phyloP scores from a whole-genome alignment of 1,284 basidiomycete genomes.

The Microbotryum saponariae region DNA sequence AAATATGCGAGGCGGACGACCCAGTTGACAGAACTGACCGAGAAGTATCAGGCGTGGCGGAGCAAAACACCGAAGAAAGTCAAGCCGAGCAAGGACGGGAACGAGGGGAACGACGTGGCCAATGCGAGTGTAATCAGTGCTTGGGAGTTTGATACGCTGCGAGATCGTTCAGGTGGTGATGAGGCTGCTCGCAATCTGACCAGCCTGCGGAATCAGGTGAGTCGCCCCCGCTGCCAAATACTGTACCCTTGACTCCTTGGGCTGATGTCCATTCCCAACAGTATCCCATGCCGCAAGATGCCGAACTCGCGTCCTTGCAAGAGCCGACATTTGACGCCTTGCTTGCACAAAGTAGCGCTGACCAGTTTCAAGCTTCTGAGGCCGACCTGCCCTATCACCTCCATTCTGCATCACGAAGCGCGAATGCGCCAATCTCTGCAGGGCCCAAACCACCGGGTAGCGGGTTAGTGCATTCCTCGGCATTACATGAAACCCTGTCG shows the following conservation, averaged over 20 bases:
- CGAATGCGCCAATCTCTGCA: too few species aligned
- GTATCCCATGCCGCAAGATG: conserved; percentile 24
- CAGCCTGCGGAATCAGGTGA: conserved; percentile 1
- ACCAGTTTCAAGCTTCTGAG: too few species aligned
- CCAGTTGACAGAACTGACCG: conserved; percentile 75
- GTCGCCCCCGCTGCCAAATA: not conserved
- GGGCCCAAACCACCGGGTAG: too few species aligned
- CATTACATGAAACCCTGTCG: too few species aligned
- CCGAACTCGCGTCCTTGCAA: conserved; percentile 27
- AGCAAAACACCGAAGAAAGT: conserved; percentile 11
- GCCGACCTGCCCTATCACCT: too few species aligned
- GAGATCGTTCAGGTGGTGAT: conserved; percentile 2
- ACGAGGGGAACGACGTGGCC: conserved; percentile 4
- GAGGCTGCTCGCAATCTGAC: not conserved
- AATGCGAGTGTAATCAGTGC: conserved; percentile 65
- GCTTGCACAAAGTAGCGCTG: too few species aligned
- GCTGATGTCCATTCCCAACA: not conserved
- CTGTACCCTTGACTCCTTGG: not conserved
- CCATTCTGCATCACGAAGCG: too few species aligned
- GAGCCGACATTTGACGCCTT: too few species aligned
- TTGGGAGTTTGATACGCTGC: conserved; percentile 90
- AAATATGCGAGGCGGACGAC: conserved; percentile 66
- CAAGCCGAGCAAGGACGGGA: conserved; percentile 7
- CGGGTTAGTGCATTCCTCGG: too few species aligned
- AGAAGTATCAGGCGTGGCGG: conserved; percentile 43